Evolutionary conservation across 1,139 yeast species (phyloP).

Genomic region (Candida sojae): DNA sequence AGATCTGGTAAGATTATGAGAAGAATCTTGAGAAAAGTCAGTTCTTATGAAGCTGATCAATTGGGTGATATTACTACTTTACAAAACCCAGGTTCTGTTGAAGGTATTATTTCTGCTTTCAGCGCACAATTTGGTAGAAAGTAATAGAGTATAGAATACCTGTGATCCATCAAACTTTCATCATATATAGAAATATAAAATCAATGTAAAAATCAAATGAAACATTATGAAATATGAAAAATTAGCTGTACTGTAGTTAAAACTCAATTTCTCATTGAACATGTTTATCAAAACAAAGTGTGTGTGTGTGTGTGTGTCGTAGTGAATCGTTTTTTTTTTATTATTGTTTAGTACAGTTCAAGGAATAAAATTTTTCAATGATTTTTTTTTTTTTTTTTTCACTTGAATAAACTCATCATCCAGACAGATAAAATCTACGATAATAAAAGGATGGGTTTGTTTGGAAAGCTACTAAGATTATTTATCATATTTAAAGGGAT

Average conservation of each 20-base stretch:
- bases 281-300: too few species aligned
- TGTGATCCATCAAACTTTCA: not conserved
- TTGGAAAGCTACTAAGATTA: slow-evolving; percentile 16
- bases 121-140: slow-evolving; percentile 53
- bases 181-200: not conserved
- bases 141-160: slow-evolving; percentile 17
- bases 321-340: too few species aligned
- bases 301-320: too few species aligned
- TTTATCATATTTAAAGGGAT: slow-evolving; percentile 27
- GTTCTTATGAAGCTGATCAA: slow-evolving; percentile 78
- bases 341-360: too few species aligned
- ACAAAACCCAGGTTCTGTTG: slow-evolving; percentile 73
- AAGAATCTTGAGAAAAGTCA: slow-evolving; percentile 74
- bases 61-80: slow-evolving; percentile 77
- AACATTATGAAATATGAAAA: too few species aligned
- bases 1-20: slow-evolving; percentile 86
- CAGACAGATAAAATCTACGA: not conserved
- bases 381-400: not conserved
- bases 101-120: slow-evolving; percentile 62
- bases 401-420: too few species aligned
- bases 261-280: too few species aligned
- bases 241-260: too few species aligned
- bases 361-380: too few species aligned
- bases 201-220: not conserved
- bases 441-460: not conserved